Percentiles rank a stretch among this genome's conserved stretches.
Evolutionary conservation across 257 asterid genomes (phyloP).

Genomic region (Hygrophila difformis): DNA sequence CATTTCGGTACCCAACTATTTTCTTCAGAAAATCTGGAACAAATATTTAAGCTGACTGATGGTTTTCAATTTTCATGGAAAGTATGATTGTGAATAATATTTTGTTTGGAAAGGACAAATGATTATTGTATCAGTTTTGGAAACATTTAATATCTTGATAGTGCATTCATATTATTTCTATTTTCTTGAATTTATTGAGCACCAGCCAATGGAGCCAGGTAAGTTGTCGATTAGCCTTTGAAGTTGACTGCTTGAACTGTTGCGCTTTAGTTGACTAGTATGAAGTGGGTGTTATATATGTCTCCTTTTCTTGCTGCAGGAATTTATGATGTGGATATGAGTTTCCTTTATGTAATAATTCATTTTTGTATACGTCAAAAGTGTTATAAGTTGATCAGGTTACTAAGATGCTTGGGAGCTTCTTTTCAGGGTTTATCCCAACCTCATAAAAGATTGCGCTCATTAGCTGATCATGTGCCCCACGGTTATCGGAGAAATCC

Average conservation of each 20-base stretch:
- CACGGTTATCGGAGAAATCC: constrained; percentile 80
- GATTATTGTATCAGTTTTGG: too few relatives aligned
- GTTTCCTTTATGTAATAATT: not conserved
- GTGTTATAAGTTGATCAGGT: constrained; percentile 5
- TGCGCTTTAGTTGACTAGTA: not conserved
- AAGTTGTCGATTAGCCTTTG: too few relatives aligned
- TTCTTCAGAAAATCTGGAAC: too few relatives aligned
- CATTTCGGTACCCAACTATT: too few relatives aligned
- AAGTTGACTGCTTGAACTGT: not conserved
- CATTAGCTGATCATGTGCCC: constrained; percentile 95
- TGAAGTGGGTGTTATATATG: constrained; percentile 4
- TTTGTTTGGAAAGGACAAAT: too few relatives aligned
- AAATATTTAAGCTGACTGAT: too few relatives aligned
- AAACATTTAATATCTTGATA: too few relatives aligned
- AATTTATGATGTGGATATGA: constrained; percentile 7
- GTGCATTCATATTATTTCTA: too few relatives aligned
- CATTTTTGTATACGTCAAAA: constrained; percentile 2
- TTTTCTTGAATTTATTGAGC: too few relatives aligned
- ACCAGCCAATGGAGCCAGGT: too few relatives aligned
- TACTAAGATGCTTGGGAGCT: constrained; percentile 12
- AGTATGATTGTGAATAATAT: too few relatives aligned
- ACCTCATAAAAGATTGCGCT: constrained; percentile 77
- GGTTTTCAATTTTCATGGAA: too few relatives aligned
- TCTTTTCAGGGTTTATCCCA: constrained; percentile 79
- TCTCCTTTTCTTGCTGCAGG: constrained; percentile 3